These are phyloP conservation scores for Peronospora destructor DNA, from an alignment of 352 stramenopile genomes.

Conservation along the genomic window DNA sequence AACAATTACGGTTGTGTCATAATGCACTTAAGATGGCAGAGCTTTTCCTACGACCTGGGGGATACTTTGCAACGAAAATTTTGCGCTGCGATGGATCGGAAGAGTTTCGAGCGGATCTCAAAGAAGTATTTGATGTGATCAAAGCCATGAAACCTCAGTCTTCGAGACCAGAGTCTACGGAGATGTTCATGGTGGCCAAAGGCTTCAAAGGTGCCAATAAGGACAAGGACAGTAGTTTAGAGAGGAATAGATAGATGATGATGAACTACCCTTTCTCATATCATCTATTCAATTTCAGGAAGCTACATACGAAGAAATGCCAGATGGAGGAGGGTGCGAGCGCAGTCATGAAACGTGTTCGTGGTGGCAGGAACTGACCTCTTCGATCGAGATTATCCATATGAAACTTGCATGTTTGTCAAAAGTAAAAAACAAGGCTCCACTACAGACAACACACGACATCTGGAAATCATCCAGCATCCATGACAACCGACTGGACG, in stretches of 20 bases:
- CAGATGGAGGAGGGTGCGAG: constrained; percentile 12
- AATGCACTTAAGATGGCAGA: constrained; percentile 83
- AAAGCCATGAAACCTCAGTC: constrained; percentile 80
- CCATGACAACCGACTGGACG: constrained; percentile 13
- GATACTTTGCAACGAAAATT: constrained; percentile 79
- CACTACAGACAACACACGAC: constrained; percentile 19
- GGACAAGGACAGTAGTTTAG: background rate
- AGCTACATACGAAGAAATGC: constrained; percentile 12
- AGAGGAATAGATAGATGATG: background rate
- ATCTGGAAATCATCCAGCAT: constrained; percentile 3
- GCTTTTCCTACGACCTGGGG: constrained; percentile 68
- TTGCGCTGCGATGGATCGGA: constrained; percentile 69
- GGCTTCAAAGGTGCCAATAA: constrained; percentile 35
- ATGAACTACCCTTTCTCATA: constrained; percentile 9
- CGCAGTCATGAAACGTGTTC: constrained; percentile 4
- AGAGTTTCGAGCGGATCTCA: constrained; percentile 70
- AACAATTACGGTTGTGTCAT: constrained; percentile 76
- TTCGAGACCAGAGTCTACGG: constrained; percentile 71
- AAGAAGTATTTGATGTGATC: constrained; percentile 46
- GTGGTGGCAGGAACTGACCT: constrained; percentile 15
- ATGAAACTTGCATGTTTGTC: constrained; percentile 26
- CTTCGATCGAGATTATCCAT: constrained; percentile 28
- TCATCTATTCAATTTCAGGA: constrained; percentile 33
- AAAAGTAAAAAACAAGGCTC: constrained; percentile 21
- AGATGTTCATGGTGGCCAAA: constrained; percentile 82